Conservation (phyloP, 192 early-diverging fungal species). For the Backusella parvicylindrica region DNA sequence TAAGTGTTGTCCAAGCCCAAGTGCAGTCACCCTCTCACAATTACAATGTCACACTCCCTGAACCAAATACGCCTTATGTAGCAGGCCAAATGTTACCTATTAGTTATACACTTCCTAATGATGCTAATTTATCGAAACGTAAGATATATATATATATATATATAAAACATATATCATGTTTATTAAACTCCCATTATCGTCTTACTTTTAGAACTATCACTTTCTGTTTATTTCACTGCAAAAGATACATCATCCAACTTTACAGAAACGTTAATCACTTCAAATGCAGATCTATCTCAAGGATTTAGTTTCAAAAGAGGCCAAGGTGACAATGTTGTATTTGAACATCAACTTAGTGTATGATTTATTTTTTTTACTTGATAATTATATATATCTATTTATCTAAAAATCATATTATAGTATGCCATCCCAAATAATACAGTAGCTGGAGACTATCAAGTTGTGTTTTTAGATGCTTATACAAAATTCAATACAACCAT, state of each 20-base stretch:
- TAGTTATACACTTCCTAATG: constrained; percentile 19
- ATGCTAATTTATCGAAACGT: constrained; percentile 14
- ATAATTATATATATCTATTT: not conserved
- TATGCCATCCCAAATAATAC: constrained; percentile 24
- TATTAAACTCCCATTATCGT: not conserved
- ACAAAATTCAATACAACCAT: constrained; percentile 15
- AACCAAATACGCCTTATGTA: constrained; percentile 27
- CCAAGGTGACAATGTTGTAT: constrained; percentile 8
- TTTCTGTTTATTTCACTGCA: constrained; percentile 18
- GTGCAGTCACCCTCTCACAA: constrained; percentile 16
- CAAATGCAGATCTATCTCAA: constrained; percentile 28
- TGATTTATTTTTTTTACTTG: not conserved
- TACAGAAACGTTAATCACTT: constrained; percentile 13
- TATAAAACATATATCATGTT: not conserved
- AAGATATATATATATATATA: not conserved
- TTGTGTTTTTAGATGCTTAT: constrained; percentile 15
- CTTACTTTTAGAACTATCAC: not conserved
- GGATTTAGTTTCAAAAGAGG: constrained; percentile 21
- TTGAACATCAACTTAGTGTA: constrained; percentile 23
- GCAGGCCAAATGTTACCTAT: constrained; percentile 26
- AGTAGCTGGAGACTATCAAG: constrained; percentile 20
- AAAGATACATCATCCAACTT: constrained; percentile 4
- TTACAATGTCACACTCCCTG: constrained; percentile 28
- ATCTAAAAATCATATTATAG: not conserved
- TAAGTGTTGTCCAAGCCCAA: constrained; percentile 1